A percentile compares a stretch with the other conserved stretches of the same genome.
Evolutionary conservation across 2,329 filamentous ascomycete species (phyloP).

Genomic region (Cercospora beticola): DNA sequence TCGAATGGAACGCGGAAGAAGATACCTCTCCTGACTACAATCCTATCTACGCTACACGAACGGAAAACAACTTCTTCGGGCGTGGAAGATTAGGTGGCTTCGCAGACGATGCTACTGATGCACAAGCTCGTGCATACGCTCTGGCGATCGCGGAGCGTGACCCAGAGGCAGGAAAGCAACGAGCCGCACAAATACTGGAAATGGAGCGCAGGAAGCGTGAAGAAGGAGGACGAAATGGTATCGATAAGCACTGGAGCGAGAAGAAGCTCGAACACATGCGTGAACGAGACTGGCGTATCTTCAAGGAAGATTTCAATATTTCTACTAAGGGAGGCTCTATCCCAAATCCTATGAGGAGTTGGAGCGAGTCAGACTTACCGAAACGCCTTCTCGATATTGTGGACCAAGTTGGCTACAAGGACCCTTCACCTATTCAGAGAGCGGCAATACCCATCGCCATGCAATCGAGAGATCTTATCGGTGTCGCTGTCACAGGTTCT

Average conservation of each 20-base stretch:
- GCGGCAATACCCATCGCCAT: constrained; percentile 94
- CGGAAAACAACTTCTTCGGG: constrained; percentile 68
- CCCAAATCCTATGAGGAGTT: constrained; percentile 94
- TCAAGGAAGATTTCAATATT: constrained; percentile 99
- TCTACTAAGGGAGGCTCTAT: constrained; percentile 87
- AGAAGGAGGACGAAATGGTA: constrained; percentile 66
- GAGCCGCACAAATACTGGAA: constrained; percentile 78
- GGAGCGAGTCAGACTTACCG: constrained; percentile 82
- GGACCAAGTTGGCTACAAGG: constrained; percentile 80
- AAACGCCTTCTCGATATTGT: constrained; percentile 77
- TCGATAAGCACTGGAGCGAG: constrained; percentile 94
- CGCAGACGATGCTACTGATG: constrained; percentile 57
- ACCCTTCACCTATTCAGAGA: constrained; percentile 87
- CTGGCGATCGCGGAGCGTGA: constrained; percentile 73
- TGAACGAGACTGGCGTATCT: constrained; percentile 97
- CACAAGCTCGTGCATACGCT: constrained; percentile 56
- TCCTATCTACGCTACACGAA: constrained; percentile 69
- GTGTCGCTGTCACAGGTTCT: constrained; percentile 95
- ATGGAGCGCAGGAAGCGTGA: constrained; percentile 78
- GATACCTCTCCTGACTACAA: constrained; percentile 86
- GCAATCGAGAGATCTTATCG: constrained; percentile 92
- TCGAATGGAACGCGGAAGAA: constrained; percentile 94
- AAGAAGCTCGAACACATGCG: constrained; percentile 92
- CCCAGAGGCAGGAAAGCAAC: constrained; percentile 68
- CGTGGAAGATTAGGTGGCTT: constrained; percentile 67